Evolutionary conservation across 345 rosid species (phyloP).

Genomic region (Brassica juncea): DNA sequence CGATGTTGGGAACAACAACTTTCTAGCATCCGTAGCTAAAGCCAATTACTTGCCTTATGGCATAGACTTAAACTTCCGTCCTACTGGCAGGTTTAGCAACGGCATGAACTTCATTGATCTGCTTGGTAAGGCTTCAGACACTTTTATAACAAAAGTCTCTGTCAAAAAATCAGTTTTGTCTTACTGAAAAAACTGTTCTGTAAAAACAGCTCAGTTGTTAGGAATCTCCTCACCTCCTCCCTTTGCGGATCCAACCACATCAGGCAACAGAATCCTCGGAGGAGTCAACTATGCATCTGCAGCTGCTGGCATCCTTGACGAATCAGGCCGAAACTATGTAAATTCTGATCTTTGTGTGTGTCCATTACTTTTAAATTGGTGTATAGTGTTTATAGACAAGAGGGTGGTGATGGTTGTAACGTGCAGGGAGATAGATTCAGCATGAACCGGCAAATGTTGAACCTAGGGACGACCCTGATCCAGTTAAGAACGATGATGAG

Average conservation of each 20-base stretch:
- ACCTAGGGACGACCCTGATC: conserved; percentile 60
- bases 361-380: too few relatives aligned
- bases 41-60: conserved; percentile 83
- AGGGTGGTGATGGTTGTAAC: not conserved
- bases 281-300: conserved; percentile 92
- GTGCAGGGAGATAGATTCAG: conserved; percentile 64
- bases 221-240: conserved; percentile 65
- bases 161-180: not conserved
- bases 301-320: conserved; percentile 89
- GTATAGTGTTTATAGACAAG: not conserved
- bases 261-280: conserved; percentile 55
- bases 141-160: not conserved
- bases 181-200: conserved; percentile 9
- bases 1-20: conserved; percentile 84
- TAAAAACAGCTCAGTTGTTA: conserved; percentile 54
- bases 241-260: conserved; percentile 67
- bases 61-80: conserved; percentile 62
- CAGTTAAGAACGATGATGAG: conserved; percentile 57
- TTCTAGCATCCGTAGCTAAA: conserved; percentile 59
- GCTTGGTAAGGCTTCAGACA: conserved; percentile 49
- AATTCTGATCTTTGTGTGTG: not conserved
- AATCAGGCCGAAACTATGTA: conserved; percentile 77
- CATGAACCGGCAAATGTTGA: conserved; percentile 65
- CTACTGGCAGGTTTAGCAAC: conserved; percentile 79
- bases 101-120: conserved; percentile 70